Evolutionary conservation across 805 yeast genomes (phyloP).

Genomic region (Candida corydali): DNA sequence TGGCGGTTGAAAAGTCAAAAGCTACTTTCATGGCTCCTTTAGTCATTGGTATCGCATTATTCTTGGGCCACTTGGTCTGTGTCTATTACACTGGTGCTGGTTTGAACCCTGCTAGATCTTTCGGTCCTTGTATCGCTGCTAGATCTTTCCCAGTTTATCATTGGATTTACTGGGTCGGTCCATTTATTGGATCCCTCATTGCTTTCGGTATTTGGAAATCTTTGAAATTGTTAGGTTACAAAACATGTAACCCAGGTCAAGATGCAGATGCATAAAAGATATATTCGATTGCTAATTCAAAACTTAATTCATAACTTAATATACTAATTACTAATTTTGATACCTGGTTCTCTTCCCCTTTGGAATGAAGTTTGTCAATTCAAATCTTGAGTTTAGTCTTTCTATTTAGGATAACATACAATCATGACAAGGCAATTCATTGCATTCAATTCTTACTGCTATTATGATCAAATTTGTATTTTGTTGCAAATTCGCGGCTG

Average conservation of each 20-base stretch:
- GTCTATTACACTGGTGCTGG: constrained; percentile 90
- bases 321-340: too few relatives aligned
- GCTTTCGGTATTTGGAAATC: constrained; percentile 66
- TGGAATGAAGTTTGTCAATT: too few relatives aligned
- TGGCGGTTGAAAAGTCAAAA: constrained; percentile 79
- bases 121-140: constrained; percentile 79
- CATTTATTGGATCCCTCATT: constrained; percentile 63
- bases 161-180: constrained; percentile 95
- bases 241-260: constrained; percentile 59
- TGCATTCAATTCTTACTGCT: too few relatives aligned
- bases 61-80: constrained; percentile 76
- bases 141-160: constrained; percentile 73
- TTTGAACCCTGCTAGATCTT: constrained; percentile 83
- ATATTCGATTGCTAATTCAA: too few relatives aligned
- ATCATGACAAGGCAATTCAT: too few relatives aligned
- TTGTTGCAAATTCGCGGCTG: too few relatives aligned
- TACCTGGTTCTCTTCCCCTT: too few relatives aligned
- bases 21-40: constrained; percentile 79
- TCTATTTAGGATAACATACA: too few relatives aligned
- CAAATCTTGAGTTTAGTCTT: too few relatives aligned
- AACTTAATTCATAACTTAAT: too few relatives aligned
- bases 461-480: too few relatives aligned
- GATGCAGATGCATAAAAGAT: constrained; percentile 53
- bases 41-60: constrained; percentile 76
- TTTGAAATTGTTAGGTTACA: constrained; percentile 63